Percentiles rank a stretch among this genome's conserved stretches.
These are phyloP conservation scores for Crinitomyces ghanaensis DNA, from an alignment of 805 yeast species.

Conservation along the genomic window DNA sequence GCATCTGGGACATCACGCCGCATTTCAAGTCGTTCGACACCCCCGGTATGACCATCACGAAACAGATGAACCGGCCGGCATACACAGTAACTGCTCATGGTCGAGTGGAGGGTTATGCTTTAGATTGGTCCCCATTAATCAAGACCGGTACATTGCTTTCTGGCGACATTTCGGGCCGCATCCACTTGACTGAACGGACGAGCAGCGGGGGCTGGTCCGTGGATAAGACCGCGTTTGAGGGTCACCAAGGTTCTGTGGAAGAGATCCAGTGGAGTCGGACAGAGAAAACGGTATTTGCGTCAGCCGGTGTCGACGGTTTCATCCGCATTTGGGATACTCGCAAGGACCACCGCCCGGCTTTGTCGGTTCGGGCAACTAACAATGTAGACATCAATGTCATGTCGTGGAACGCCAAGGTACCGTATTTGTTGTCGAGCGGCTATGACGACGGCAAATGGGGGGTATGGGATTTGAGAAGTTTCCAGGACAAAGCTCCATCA, in stretches of 20 bases:
- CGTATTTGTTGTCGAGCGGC: slow-evolving; percentile 84
- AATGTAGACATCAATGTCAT: slow-evolving; percentile 83
- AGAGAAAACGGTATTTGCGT: slow-evolving; percentile 90
- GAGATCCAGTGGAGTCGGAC: slow-evolving; percentile 95
- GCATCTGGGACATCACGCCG: slow-evolving; percentile 67
- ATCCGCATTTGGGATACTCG: slow-evolving; percentile 95
- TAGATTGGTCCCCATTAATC: slow-evolving; percentile 90
- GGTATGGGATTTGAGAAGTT: slow-evolving; percentile 91
- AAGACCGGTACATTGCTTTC: slow-evolving; percentile 71
- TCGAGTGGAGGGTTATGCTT: slow-evolving; percentile 92
- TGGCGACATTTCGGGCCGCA: slow-evolving; percentile 82
- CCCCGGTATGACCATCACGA: slow-evolving; percentile 77
- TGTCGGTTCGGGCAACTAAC: slow-evolving; percentile 64
- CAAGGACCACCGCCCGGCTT: slow-evolving; percentile 82
- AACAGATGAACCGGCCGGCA: slow-evolving; percentile 62
- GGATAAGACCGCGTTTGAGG: slow-evolving; percentile 63
- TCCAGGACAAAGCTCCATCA: slow-evolving; percentile 50
- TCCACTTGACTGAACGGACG: slow-evolving; percentile 67
- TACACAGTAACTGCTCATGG: slow-evolving; percentile 82
- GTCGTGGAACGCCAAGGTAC: slow-evolving; percentile 85
- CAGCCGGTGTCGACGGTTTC: slow-evolving; percentile 85
- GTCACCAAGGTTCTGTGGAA: slow-evolving; percentile 51
- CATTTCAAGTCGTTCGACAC: slow-evolving; percentile 76
- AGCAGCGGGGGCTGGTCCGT: slow-evolving; percentile 72
- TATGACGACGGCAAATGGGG: slow-evolving; percentile 98